Evolutionary conservation across 2,329 filamentous ascomycete species (phyloP).

Genomic region (Alternaria conjuncta): DNA sequence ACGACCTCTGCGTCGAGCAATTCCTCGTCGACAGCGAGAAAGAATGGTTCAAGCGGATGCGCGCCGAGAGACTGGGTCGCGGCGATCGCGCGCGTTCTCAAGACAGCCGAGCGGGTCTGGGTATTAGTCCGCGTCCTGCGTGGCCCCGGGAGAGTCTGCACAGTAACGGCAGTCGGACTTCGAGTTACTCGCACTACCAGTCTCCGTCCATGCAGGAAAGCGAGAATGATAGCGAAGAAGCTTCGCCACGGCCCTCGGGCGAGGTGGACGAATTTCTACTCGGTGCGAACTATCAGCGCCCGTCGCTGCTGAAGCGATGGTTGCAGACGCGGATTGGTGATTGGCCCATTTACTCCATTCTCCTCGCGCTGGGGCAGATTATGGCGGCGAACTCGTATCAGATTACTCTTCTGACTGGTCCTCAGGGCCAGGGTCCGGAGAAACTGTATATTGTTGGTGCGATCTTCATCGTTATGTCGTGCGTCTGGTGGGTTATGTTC

Average conservation of each 20-base stretch:
- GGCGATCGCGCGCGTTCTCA: not conserved
- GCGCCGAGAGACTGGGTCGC: not conserved
- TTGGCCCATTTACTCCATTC: not conserved
- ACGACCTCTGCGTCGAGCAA: conserved; percentile 67
- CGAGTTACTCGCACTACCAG: not conserved
- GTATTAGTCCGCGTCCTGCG: not conserved
- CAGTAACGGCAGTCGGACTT: not conserved
- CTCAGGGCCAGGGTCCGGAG: not conserved
- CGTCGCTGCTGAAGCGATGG: not conserved
- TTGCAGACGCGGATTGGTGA: not conserved
- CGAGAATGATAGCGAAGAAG: not conserved
- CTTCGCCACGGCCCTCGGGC: not conserved
- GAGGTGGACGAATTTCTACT: not conserved
- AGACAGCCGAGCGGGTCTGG: not conserved
- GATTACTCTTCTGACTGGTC: not conserved
- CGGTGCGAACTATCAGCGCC: not conserved
- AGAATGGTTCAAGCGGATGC: conserved; percentile 61
- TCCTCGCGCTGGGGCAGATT: not conserved
- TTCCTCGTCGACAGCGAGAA: conserved; percentile 70
- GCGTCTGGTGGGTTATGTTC: not conserved
- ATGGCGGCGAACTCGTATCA: not conserved
- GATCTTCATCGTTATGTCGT: not conserved
- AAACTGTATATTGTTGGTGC: not conserved
- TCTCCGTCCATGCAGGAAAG: not conserved
- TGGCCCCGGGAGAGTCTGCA: not conserved